A percentile compares a stretch with the other conserved stretches of the same genome.
Evolutionary conservation across 352 stramenopile species (phyloP).

Genomic region (Pythium insidiosum): DNA sequence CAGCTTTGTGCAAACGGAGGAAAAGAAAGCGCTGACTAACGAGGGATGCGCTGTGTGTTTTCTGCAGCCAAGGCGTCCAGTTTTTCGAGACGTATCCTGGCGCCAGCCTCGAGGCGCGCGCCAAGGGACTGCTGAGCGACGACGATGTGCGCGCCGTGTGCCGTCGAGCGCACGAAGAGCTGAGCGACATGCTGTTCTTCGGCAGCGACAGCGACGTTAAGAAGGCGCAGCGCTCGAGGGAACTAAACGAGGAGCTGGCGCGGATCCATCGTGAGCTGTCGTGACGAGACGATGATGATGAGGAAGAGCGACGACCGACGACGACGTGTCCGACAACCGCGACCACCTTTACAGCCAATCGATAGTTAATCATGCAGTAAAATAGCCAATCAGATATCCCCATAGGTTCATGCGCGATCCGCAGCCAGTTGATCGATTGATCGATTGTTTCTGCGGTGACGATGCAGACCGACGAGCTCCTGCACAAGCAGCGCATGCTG

Average conservation of each 20-base stretch:
- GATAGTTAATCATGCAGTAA: no score
- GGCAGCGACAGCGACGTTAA: conserved; percentile 33
- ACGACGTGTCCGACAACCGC: neutral
- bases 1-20: no score
- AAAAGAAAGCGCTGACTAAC: no score
- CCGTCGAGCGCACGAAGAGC: conserved; percentile 28
- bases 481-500: conserved; percentile 46
- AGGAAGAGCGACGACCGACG: neutral
- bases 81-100: conserved; percentile 73
- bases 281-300: neutral
- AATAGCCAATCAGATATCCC: conserved; percentile 3
- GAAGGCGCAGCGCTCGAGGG: conserved; percentile 10
- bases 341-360: no score
- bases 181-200: conserved; percentile 38
- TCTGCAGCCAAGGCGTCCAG: conserved; percentile 46
- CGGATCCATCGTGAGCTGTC: conserved; percentile 14
- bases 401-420: neutral
- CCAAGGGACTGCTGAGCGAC: conserved; percentile 47
- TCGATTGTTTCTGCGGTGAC: no score
- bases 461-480: conserved; percentile 10
- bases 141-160: conserved; percentile 44
- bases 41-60: neutral
- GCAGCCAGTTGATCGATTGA: neutral
- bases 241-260: conserved; percentile 36
- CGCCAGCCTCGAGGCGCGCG: conserved; percentile 39